phyloP scores from a whole-genome alignment of 2,329 filamentous ascomycete species.

The Hypoxylon sp. region DNA sequence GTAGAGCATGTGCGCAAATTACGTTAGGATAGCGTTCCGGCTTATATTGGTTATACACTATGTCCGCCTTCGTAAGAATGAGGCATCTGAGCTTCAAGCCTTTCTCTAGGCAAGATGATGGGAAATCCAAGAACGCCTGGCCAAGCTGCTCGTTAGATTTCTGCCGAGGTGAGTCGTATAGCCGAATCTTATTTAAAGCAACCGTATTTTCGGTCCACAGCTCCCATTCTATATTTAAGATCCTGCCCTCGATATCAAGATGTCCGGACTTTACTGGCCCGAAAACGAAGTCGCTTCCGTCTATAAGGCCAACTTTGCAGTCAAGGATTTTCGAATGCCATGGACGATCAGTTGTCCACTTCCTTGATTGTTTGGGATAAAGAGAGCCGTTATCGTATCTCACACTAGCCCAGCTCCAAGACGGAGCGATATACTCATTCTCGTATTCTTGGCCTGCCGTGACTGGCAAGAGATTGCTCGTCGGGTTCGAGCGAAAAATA shows the following conservation, averaged over 20 bases:
- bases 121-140: constrained; percentile 21
- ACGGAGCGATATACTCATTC: constrained; percentile 11
- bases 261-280: constrained; percentile 21
- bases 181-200: constrained; percentile 13
- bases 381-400: constrained; percentile 22
- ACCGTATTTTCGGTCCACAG: constrained; percentile 24
- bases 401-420: constrained; percentile 25
- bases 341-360: constrained; percentile 21
- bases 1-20: constrained; percentile 16
- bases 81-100: constrained; percentile 18
- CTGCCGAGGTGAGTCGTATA: constrained; percentile 17
- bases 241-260: constrained; percentile 17
- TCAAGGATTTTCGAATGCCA: constrained; percentile 24
- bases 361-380: constrained; percentile 24
- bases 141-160: constrained; percentile 5
- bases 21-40: constrained; percentile 12
- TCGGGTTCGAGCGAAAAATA: constrained; percentile 21
- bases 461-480: neutral
- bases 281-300: constrained; percentile 21
- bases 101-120: constrained; percentile 9
- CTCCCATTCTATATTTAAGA: constrained; percentile 20
- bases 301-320: constrained; percentile 6
- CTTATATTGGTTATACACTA: constrained; percentile 18
- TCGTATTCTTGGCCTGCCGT: neutral
- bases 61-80: constrained; percentile 17